Evolutionary conservation across 225 moss, liverwort and hornwort genomes (phyloP), one percentile per base, ranked within the genome.

Genomic region (Polytrichum formosum): DNA sequence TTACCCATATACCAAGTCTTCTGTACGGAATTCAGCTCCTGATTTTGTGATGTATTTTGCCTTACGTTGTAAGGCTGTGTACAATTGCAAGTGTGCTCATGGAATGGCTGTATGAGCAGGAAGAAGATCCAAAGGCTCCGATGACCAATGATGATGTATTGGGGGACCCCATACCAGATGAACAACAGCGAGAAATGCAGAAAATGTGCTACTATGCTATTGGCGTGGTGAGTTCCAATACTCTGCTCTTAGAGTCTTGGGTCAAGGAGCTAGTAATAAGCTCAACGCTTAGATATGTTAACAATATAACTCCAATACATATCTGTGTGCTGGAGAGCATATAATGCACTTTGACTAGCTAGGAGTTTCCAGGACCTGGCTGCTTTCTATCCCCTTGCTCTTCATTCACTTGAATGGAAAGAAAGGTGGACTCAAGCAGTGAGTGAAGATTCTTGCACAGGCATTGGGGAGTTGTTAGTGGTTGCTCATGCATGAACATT

Each of bases 131-230:
- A 66, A 67, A 55, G 72, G 68, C 77, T 53, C 63, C 76, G 5
- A 92, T 98, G 97, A 98, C 97, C 63, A 98, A 94, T 60, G 97
- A 98, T 85, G 97, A 98, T 83, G 85, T 92, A 55, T 67, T 98
- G 67, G 97, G 97, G 65, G 97, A 94, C 84, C 89, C 84, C 29
- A 94, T 98, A 70, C 88, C 97, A 27, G 97, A 98, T 55, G 97
- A 98, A 46, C 94, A 98, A 78, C 90, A 94, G 69, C 83, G 87
- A 65, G 97, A 98, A 68, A 90, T 98, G 94, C 97, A 98, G 75
- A 87, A 60, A 74, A 79, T 83, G 63, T 94, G 94, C 69, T 92
- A 88, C 75, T 76, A 66, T 71, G 78, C 78, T 25, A 79, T 97
- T 69, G 89, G 85, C 73, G 72, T 88, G 84, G 92, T 95, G 78